Evolutionary conservation across 192 early-diverging fungal genomes (phyloP), one percentile per base, ranked within the genome.

Genomic region (Coemansia sp.): DNA sequence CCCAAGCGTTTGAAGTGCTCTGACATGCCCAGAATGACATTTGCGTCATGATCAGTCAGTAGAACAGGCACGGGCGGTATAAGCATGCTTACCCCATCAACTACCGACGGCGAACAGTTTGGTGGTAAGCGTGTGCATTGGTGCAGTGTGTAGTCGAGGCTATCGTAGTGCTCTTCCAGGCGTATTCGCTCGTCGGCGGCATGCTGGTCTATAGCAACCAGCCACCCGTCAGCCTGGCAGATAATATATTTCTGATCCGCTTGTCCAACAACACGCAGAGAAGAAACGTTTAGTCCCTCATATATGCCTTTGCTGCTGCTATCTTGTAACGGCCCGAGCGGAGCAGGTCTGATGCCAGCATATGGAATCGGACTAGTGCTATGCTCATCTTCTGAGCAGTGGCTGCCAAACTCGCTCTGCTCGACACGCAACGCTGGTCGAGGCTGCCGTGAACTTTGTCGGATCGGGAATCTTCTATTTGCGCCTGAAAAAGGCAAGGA

Each of bases 171-270:
- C 0, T 24, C 47, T 38, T 85, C 83, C 33, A 85, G 65, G 7
- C 76, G 70, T 39, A 79, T 65, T 10, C 83, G 73, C 75, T 85
- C 83, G 62, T 85, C 83, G 3, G 83, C 83, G 3, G 83, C 83
- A 50, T 85, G 83, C 74, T 85, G 83, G 63, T 85, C 83, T 44
- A 85, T 73, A 1, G 76, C 79, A 41, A 78, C 64, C 22, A 85
- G 64, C 76, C 71, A 74, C 27, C 44, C 49, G 57, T 29, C 53
- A 5, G 18, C 34, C 44, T 61, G 49, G 68, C 81, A 84, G 67
- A 84, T 65, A 10, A 84, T 84, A 13, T 68, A 84, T 58, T 84
- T 84, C 24, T 61, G 13, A 43, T 84, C 81, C 0, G 76, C 81
- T 41, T 84, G 81, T 0, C 81, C 81, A 18, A 84, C 65, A 0